phyloP scores from a whole-genome alignment of 257 asterid genomes.

The Solanum commersonii region DNA sequence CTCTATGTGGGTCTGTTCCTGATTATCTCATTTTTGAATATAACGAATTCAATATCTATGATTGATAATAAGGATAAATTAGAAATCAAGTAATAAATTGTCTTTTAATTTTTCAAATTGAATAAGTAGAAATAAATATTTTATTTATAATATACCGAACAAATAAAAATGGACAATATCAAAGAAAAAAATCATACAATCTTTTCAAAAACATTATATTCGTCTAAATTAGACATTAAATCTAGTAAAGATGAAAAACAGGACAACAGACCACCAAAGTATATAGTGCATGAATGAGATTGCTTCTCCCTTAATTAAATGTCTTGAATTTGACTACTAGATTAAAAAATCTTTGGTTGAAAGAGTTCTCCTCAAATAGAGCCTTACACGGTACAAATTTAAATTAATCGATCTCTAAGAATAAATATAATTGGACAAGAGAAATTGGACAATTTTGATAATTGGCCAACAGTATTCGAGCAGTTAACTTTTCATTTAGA shows the following conservation, averaged over 20 bases:
- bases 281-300: no score
- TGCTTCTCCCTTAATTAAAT: neutral
- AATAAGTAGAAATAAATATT: neutral
- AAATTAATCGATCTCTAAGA: no score
- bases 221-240: neutral
- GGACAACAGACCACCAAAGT: neutral
- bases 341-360: accelerated
- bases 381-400: accelerated
- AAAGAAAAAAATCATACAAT: neutral
- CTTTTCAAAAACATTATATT: neutral
- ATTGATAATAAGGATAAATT: no score
- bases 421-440: neutral
- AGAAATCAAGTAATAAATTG: no score
- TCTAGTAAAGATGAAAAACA: no score
- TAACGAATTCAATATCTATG: no score
- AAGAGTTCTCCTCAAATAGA: neutral
- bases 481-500: neutral
- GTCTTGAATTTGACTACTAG: no score
- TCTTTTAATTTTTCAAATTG: no score
- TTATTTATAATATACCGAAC: no score
- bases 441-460: neutral
- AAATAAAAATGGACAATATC: no score
- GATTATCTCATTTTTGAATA: no score
- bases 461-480: neutral
- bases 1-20: accelerated